Conservation (phyloP, 208 protist species). For the Trypanosoma cruzi region DNA sequence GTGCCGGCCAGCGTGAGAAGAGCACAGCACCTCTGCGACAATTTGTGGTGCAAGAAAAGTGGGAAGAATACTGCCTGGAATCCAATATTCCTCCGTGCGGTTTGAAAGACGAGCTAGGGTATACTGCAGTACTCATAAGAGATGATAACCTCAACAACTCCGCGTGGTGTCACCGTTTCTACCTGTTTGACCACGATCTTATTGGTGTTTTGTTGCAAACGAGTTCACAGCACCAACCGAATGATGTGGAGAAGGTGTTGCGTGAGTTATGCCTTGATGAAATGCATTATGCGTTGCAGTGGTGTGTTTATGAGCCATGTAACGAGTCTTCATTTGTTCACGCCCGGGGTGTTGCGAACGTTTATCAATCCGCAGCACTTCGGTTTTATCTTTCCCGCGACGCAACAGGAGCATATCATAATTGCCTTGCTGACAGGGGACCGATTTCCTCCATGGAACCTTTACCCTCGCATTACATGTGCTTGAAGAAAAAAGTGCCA, state of each 20-base stretch:
- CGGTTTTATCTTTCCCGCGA: conserved; percentile 23
- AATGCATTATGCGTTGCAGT: conserved; percentile 63
- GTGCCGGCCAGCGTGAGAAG: not conserved
- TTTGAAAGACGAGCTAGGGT: conserved; percentile 50
- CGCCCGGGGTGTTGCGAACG: conserved; percentile 41
- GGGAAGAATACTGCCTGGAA: conserved; percentile 14
- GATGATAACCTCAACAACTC: conserved; percentile 83
- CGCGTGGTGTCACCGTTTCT: conserved; percentile 80
- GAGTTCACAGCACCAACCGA: not conserved
- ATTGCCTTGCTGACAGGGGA: conserved; percentile 1
- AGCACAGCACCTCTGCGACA: not conserved
- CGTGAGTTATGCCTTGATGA: conserved; percentile 49
- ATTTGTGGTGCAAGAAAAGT: conserved; percentile 24
- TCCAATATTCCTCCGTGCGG: conserved; percentile 37
- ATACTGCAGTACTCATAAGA: conserved; percentile 51
- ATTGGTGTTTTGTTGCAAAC: conserved; percentile 33
- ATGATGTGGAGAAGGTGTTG: conserved; percentile 19
- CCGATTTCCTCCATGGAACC: not conserved
- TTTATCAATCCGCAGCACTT: conserved; percentile 47
- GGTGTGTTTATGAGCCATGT: conserved; percentile 55
- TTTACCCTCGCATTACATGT: conserved; percentile 7
- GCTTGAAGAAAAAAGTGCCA: conserved; percentile 24
- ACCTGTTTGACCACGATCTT: conserved; percentile 50
- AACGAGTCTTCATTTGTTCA: conserved; percentile 80
- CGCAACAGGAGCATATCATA: not conserved